phyloP scores from a whole-genome alignment of 768 basidiomycete genomes.

The Arthromyces matolae region DNA sequence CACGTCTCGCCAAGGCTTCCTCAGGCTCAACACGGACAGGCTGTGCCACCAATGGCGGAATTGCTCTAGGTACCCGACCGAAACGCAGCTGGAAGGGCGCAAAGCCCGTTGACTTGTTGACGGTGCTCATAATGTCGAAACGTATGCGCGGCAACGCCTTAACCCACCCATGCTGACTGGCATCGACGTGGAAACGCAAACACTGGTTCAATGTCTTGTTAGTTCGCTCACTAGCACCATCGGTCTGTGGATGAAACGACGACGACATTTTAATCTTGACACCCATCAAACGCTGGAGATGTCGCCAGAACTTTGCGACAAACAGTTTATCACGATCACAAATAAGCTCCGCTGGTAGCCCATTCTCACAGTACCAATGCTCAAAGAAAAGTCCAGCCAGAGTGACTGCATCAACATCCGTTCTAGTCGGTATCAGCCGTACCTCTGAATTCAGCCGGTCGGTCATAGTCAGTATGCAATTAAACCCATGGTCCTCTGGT shows the following conservation, averaged over 20 bases:
- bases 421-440: slow-evolving; percentile 8
- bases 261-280: slow-evolving; percentile 28
- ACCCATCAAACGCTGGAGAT: slow-evolving; percentile 16
- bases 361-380: slow-evolving; percentile 33
- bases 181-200: slow-evolving; percentile 20
- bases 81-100: slow-evolving; percentile 23
- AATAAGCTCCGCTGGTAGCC: slow-evolving; percentile 23
- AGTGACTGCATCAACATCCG: slow-evolving; percentile 13
- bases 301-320: slow-evolving; percentile 28
- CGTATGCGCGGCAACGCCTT: slow-evolving; percentile 17
- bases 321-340: slow-evolving; percentile 22
- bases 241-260: slow-evolving; percentile 32
- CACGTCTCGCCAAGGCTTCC: neutral
- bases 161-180: slow-evolving; percentile 29
- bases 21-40: neutral
- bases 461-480: slow-evolving; percentile 25
- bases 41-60: slow-evolving; percentile 19
- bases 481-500: slow-evolving; percentile 21
- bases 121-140: slow-evolving; percentile 28
- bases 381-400: slow-evolving; percentile 25
- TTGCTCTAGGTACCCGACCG: slow-evolving; percentile 17
- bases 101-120: slow-evolving; percentile 26
- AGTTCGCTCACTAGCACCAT: slow-evolving; percentile 27
- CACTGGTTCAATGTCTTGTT: slow-evolving; percentile 26
- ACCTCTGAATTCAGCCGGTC: slow-evolving; percentile 24